These are phyloP conservation scores for Boletales sp. DNA, from an alignment of 768 basidiomycete genomes.

Conservation along the genomic window DNA sequence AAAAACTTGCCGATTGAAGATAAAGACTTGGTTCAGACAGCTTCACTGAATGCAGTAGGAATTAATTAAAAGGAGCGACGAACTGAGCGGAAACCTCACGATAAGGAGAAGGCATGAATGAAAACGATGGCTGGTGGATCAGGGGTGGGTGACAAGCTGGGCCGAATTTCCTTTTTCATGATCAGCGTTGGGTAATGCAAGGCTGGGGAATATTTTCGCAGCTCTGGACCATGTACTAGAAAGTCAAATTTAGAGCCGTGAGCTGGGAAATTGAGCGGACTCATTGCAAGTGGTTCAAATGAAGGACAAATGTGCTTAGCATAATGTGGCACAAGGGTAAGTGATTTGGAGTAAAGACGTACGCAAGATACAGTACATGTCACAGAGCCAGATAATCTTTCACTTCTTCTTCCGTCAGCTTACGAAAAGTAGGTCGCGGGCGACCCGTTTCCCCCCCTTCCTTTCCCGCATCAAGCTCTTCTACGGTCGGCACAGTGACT, in stretches of 20 bases:
- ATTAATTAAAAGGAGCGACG: constrained; percentile 27
- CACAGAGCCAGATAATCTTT: constrained; percentile 91
- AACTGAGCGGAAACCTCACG: constrained; percentile 26
- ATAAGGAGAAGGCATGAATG: constrained; percentile 31
- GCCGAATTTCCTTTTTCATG: constrained; percentile 26
- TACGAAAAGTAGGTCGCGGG: constrained; percentile 87
- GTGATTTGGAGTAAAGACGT: constrained; percentile 23
- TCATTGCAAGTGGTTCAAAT: constrained; percentile 6
- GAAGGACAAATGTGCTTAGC: constrained; percentile 16
- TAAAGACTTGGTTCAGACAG: constrained; percentile 4
- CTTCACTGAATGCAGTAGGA: constrained; percentile 15
- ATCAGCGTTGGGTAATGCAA: constrained; percentile 19
- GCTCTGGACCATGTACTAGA: constrained; percentile 3
- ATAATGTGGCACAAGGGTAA: constrained; percentile 6
- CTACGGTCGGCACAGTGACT: constrained; percentile 78
- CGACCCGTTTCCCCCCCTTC: constrained; percentile 65
- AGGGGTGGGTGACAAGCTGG: constrained; percentile 23
- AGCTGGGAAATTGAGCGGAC: constrained; percentile 2
- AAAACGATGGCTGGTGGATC: constrained; percentile 26
- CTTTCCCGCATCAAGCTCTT: constrained; percentile 57
- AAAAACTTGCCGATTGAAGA: constrained; percentile 15
- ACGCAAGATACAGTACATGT: constrained; percentile 31
- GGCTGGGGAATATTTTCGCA: constrained; percentile 4
- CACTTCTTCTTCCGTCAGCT: constrained; percentile 94
- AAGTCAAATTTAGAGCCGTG: constrained; percentile 6